Percentiles rank a stretch among this genome's conserved stretches.
Evolutionary conservation across 2,329 filamentous ascomycete genomes (phyloP).

Genomic region (Trichoderma endophyticum): DNA sequence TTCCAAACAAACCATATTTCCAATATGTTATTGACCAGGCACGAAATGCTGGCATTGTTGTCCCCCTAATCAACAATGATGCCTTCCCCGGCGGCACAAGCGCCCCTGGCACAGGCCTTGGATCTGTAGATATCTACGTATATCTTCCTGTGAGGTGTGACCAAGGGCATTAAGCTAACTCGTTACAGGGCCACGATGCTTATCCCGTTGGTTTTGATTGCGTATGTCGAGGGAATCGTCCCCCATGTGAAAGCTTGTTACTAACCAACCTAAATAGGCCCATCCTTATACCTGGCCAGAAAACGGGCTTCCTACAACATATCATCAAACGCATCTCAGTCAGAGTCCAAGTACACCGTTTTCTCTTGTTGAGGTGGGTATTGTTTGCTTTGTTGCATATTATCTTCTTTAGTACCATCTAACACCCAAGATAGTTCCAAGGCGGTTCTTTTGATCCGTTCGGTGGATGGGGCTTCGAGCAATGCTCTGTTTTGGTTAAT

Average conservation of each 20-base stretch:
- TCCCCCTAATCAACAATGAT: slow-evolving; percentile 76
- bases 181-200: slow-evolving; percentile 31
- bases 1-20: slow-evolving; percentile 67
- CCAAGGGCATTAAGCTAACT: neutral
- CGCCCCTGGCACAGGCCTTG: slow-evolving; percentile 57
- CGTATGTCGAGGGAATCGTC: slow-evolving; percentile 22
- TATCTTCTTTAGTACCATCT: accelerated
- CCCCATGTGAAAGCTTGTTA: neutral
- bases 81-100: slow-evolving; percentile 59
- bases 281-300: slow-evolving; percentile 56
- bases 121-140: slow-evolving; percentile 57
- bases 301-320: slow-evolving; percentile 53
- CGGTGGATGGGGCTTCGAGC: slow-evolving; percentile 67
- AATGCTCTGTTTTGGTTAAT: slow-evolving; percentile 64
- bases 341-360: slow-evolving; percentile 66
- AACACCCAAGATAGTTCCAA: slow-evolving; percentile 51
- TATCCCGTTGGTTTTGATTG: slow-evolving; percentile 48
- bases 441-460: slow-evolving; percentile 71
- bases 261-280: slow-evolving; percentile 20
- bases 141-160: neutral
- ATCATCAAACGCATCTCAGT: slow-evolving; percentile 31
- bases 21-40: slow-evolving; percentile 67
- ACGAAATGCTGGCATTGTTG: slow-evolving; percentile 63
- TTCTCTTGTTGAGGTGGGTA: slow-evolving; percentile 55
- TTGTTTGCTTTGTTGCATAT: neutral